Base-by-base conservation (phyloP, 805 yeast genomes). In the Metschnikowia borealis region DNA sequence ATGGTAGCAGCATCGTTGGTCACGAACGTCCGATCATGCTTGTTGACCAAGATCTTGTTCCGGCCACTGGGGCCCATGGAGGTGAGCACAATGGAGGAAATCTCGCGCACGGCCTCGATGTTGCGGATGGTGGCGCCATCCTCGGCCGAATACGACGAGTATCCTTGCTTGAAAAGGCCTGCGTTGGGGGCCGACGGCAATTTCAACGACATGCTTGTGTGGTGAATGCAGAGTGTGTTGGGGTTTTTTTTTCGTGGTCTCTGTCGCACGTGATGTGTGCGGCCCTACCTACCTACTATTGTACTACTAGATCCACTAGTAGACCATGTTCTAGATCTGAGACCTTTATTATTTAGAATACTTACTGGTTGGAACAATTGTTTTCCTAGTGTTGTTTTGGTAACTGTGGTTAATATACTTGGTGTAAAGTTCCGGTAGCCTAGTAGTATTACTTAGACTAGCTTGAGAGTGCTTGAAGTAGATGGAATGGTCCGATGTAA, bases 1-100 rank as follows among this genome's bases (percentile, higher is more conserved):
- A 94, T 94, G 6, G 99, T 94, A 36, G 97, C 97, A n/a, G 98
- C 97, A 67, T 94, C 99, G 60, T 89, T 89, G 39, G 98, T 94
- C 54, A 94, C 82, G 66, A 90, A 89, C 21, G 89, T 85, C 65
- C 85, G 89, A 52, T 89, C 90, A 58, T 88, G 71, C 61, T 88
- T 81, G 71, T 92, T 92, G 49, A 94, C 96, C 60, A 94, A 86
- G 67, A 94, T 89, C 79, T 94, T 94, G 70, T 91, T 94, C 64
- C 97, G 81, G 47, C 99, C 99, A 70, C 96, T 87, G 53, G 99
- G 99, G 6, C 99, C 99, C 75, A 94, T 87, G 11, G 97, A 89
- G 1, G 97, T 90, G 52, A 91, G 79, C 54, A 95, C 89, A 82
- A 92, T 90, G 48, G 84, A 81, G 54, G 96, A 82, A 69, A 94